A percentile compares a stretch with the other conserved stretches of the same genome.
phyloP scores from a whole-genome alignment of 73 alveolate species.

The Breviolum minutum region DNA sequence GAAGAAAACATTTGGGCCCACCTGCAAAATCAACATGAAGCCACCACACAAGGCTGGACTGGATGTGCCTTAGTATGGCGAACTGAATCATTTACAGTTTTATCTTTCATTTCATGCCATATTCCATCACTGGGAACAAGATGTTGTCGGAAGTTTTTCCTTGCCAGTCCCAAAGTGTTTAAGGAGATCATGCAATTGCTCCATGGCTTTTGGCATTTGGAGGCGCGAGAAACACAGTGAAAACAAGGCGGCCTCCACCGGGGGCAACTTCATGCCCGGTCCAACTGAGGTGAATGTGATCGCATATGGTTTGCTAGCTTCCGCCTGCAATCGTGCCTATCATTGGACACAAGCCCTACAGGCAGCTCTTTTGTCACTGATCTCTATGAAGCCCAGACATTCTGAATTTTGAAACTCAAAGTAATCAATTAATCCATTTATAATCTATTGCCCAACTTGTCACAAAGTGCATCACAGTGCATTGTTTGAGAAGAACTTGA shows the following conservation, averaged over 20 bases:
- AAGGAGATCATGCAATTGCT: neutral
- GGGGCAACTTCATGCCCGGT: neutral
- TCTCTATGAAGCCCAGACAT: neutral
- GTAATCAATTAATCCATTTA: neutral
- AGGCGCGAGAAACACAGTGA: neutral
- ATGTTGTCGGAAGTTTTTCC: too few relatives aligned
- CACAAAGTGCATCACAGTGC: neutral
- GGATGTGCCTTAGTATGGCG: too few relatives aligned
- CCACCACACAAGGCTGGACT: too few relatives aligned
- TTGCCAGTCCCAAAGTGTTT: neutral
- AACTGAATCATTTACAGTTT: too few relatives aligned
- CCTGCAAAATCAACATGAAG: too few relatives aligned
- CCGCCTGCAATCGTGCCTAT: conserved; percentile 38
- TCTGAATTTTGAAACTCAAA: neutral
- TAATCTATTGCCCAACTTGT: neutral
- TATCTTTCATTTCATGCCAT: too few relatives aligned
- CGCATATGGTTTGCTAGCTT: conserved; percentile 45
- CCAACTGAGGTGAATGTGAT: conserved; percentile 18
- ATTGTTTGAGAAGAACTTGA: neutral
- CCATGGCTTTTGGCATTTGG: neutral
- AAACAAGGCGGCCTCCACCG: neutral
- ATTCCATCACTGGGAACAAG: too few relatives aligned
- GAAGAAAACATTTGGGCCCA: too few relatives aligned
- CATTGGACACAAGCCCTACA: conserved; percentile 29
- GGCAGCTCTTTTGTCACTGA: neutral